phyloP scores from a whole-genome alignment of 2,329 filamentous ascomycete genomes.

The Leptographium lundbergii region DNA sequence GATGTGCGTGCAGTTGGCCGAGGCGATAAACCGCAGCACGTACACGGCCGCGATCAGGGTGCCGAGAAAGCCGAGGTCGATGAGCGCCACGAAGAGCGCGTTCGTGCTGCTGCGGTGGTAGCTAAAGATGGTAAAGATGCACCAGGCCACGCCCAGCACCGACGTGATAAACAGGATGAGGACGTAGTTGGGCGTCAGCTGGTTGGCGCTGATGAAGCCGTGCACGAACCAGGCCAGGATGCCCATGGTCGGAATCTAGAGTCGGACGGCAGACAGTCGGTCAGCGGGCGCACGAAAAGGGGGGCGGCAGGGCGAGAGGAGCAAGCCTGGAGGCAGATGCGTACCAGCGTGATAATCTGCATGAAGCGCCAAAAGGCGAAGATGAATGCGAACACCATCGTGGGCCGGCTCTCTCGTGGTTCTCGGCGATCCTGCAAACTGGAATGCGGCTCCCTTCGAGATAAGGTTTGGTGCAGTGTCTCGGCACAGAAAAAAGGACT shows the following conservation, averaged over 20 bases:
- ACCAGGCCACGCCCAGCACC: constrained; percentile 50
- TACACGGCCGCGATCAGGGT: constrained; percentile 52
- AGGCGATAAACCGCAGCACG: constrained; percentile 43
- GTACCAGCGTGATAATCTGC: constrained; percentile 51
- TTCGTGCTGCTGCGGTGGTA: constrained; percentile 51
- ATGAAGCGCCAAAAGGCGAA: constrained; percentile 50
- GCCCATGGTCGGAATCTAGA: constrained; percentile 50
- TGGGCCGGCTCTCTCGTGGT: too few species aligned
- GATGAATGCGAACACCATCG: constrained; percentile 50
- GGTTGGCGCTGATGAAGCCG: constrained; percentile 41
- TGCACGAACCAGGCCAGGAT: constrained; percentile 57
- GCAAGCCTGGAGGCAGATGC: not conserved
- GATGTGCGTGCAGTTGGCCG: constrained; percentile 56
- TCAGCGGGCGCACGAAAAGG: not conserved
- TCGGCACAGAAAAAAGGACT: not conserved
- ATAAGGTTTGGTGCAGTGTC: not conserved
- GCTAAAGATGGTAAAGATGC: constrained; percentile 51
- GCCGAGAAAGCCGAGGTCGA: constrained; percentile 50
- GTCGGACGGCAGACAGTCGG: not conserved
- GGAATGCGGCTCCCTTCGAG: not conserved
- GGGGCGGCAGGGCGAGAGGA: not conserved
- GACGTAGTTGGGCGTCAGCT: constrained; percentile 48
- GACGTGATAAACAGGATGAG: constrained; percentile 57
- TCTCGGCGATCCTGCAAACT: not conserved
- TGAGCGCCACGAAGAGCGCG: constrained; percentile 45